A percentile compares a stretch with the other conserved stretches of the same genome.
Conservation (phyloP, 495 filamentous ascomycete genomes). For the Gamarada debralockiae region DNA sequence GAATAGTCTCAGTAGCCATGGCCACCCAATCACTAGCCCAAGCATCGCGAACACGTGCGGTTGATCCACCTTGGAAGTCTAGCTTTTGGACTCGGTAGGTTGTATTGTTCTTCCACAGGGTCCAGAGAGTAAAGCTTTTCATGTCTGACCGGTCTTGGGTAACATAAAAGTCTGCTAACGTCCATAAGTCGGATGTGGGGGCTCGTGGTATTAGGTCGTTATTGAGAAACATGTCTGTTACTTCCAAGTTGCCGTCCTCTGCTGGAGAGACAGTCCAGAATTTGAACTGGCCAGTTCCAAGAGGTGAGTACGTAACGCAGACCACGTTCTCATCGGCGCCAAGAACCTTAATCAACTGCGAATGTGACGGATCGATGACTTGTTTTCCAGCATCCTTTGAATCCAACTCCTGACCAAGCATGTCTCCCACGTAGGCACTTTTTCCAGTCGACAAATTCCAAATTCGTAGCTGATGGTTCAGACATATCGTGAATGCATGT, state of each 20-base stretch:
- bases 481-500: constrained; percentile 76
- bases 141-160: constrained; percentile 17
- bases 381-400: constrained; percentile 58
- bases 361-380: constrained; percentile 70
- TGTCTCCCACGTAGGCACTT: constrained; percentile 66
- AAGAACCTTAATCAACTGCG: constrained; percentile 69
- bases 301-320: constrained; percentile 80
- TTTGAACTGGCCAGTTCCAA: constrained; percentile 87
- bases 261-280: constrained; percentile 79
- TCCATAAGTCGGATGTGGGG: constrained; percentile 77
- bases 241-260: constrained; percentile 54
- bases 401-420: constrained; percentile 53
- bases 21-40: constrained; percentile 74
- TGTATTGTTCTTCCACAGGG: constrained; percentile 82
- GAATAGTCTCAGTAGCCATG: constrained; percentile 60
- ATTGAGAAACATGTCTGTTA: constrained; percentile 67
- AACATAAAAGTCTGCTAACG: constrained; percentile 76
- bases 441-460: constrained; percentile 79
- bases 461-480: constrained; percentile 81
- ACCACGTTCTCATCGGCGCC: constrained; percentile 64
- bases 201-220: constrained; percentile 59
- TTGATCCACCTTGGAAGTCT: constrained; percentile 30
- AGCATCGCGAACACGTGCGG: constrained; percentile 35
- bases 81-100: constrained; percentile 63
- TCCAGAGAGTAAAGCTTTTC: constrained; percentile 63